Conservation (phyloP, 2,329 filamentous ascomycete species). For the Nemania diffusa region DNA sequence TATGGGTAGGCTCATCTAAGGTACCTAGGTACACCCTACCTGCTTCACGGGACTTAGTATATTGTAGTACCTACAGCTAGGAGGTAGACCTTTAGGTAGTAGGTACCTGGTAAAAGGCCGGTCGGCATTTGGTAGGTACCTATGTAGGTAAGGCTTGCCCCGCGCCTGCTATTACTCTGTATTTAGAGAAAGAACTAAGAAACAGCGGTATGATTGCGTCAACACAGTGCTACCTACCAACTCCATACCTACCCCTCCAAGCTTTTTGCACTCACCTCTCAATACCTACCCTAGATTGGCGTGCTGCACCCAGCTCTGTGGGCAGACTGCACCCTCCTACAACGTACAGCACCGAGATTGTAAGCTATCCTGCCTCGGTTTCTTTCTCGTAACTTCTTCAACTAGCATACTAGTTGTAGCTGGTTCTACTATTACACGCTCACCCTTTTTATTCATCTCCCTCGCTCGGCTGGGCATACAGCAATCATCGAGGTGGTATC, state of each 20-base stretch:
- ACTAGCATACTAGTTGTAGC: conserved; percentile 2
- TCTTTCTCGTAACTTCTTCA: conserved; percentile 3
- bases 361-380: not conserved
- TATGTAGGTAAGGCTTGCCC: no score
- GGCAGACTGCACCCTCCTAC: not conserved
- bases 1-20: no score
- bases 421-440: not conserved
- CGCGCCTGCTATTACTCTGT: no score
- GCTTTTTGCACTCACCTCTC: not conserved
- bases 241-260: conserved; percentile 24
- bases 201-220: conserved; percentile 28
- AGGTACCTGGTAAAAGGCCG: no score
- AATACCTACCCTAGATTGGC: no score
- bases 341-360: not conserved
- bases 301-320: conserved; percentile 3
- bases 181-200: no score
- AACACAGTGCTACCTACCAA: conserved; percentile 30
- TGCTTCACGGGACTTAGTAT: no score
- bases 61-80: no score
- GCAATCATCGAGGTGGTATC: not conserved
- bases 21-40: no score
- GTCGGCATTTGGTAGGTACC: no score
- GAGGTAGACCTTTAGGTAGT: no score
- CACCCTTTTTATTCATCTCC: not conserved
- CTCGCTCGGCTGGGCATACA: not conserved